phyloP scores from a whole-genome alignment of 140 eudicot genomes.

The Senecio squalidus region DNA sequence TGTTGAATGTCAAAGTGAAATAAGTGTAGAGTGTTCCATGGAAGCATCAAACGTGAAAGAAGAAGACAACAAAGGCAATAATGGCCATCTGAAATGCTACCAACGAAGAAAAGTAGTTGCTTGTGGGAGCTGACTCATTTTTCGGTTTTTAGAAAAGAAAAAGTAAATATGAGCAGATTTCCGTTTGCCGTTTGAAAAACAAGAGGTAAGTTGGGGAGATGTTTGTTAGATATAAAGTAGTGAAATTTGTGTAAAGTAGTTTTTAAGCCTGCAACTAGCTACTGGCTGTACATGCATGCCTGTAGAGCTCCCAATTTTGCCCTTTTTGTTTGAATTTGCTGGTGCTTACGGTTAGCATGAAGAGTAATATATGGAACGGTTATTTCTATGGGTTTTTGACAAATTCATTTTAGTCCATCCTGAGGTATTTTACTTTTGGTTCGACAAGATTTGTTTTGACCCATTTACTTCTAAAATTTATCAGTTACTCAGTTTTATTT shows the following conservation, averaged over 20 bases:
- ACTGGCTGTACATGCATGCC: conserved; percentile 13
- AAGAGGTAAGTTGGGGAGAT: conserved; percentile 6
- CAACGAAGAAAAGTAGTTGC: conserved; percentile 44
- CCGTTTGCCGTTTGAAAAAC: not conserved
- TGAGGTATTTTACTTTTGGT: too few relatives aligned
- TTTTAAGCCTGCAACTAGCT: conserved; percentile 9
- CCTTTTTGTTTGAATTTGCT: conserved; percentile 11
- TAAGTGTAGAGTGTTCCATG: conserved; percentile 23
- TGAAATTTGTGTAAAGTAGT: conserved; percentile 20
- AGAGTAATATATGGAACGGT: conserved; percentile 5
- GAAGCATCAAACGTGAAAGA: conserved; percentile 22
- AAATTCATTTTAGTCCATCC: too few relatives aligned
- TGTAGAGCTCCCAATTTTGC: conserved; percentile 29
- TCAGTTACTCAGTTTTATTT: too few relatives aligned
- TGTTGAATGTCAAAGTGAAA: conserved; percentile 22
- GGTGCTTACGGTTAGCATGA: conserved; percentile 23
- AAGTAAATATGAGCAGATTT: conserved; percentile 27
- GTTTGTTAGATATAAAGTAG: conserved; percentile 24
- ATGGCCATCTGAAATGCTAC: conserved; percentile 43
- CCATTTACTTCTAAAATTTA: too few relatives aligned
- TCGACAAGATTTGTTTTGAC: too few relatives aligned
- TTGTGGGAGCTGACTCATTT: conserved; percentile 34
- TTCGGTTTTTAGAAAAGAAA: not conserved
- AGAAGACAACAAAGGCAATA: conserved; percentile 22
- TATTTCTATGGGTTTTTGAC: not conserved